Base-by-base conservation (phyloP, 2,329 filamentous ascomycete genomes). In the Pseudogymnoascus pannorum region DNA sequence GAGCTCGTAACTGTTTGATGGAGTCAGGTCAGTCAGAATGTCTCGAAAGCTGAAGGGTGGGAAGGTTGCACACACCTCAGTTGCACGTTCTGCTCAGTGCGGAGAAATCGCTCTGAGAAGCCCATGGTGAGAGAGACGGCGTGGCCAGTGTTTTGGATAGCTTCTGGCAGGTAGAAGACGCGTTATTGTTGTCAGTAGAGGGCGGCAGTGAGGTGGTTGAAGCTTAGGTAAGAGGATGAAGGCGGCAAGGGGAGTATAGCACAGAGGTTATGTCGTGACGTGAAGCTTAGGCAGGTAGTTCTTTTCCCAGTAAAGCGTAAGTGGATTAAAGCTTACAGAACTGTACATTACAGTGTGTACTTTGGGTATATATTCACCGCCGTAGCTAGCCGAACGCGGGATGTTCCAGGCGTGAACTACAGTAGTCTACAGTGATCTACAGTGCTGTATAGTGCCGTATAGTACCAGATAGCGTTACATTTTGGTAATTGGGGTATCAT, bases 1-100 rank as follows among this genome's bases (percentile, higher is more conserved):
- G 31, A 87, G 73, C 62, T 85, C 81, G 66, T 87, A 87, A 63
- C 85, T 87, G 26, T 40, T 40, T 40, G 38, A 40, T 40, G 16
- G 6, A 38, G 20, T 26, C 20, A 40, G 20, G 57, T 58, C 12
- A 58, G 57, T 40, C 38, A 58, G 7, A 18, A 26, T 58, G 26
- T 36, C 26, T 33, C 18, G 57, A 22, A 58, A 6, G 20, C 26
- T 9, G 7, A 29, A 14, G 3, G 7, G 57, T 20, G 14, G 7
- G 57, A 38, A 18, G 38, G 38, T 40, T 33, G 57, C 57, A 31
- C 57, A 31, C 26, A 58, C 57, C 24, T 31, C 57, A 58, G 26
- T 38, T 58, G 57, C n/a, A 31, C 24, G 57, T 33, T 58, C 7
- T 58, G 20, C n/a, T 58, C 57, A 12, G 48, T 54, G 48, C 48